These are phyloP conservation scores for Ambrosia trifida DNA, from an alignment of 129 eudicot species.

Conservation along the genomic window DNA sequence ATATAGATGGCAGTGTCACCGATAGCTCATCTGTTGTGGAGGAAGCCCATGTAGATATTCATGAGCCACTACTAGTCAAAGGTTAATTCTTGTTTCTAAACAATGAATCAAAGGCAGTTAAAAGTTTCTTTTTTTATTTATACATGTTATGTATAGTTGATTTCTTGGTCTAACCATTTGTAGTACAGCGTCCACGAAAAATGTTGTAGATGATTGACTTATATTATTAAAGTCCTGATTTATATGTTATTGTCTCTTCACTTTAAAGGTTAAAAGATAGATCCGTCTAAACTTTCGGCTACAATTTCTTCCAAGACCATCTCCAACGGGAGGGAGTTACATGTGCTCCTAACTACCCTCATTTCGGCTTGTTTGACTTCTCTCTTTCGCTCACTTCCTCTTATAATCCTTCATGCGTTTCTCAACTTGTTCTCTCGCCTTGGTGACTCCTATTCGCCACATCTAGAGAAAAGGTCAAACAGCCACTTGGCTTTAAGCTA, in stretches of 20 bases:
- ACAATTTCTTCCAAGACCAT: background rate
- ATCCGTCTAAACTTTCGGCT: background rate
- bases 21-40: conserved; percentile 39
- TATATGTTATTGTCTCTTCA: background rate
- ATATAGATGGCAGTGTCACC: conserved; percentile 32
- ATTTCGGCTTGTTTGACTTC: no score
- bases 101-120: background rate
- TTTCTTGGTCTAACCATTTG: background rate
- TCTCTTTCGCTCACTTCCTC: no score
- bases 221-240: background rate
- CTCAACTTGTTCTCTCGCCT: no score
- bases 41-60: conserved; percentile 48
- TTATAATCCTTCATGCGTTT: no score
- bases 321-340: no score
- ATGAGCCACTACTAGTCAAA: conserved; percentile 53
- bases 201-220: conserved; percentile 7
- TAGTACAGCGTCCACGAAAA: background rate
- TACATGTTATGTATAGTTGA: conserved; percentile 19
- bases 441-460: no score
- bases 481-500: no score
- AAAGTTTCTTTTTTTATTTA: background rate
- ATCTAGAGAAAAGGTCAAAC: no score
- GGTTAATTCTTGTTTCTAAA: conserved; percentile 30
- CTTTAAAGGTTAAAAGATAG: no score
- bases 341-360: no score